Base-by-base conservation (phyloP, 768 basidiomycete genomes). In the Lactifluus hygrophoroides region DNA sequence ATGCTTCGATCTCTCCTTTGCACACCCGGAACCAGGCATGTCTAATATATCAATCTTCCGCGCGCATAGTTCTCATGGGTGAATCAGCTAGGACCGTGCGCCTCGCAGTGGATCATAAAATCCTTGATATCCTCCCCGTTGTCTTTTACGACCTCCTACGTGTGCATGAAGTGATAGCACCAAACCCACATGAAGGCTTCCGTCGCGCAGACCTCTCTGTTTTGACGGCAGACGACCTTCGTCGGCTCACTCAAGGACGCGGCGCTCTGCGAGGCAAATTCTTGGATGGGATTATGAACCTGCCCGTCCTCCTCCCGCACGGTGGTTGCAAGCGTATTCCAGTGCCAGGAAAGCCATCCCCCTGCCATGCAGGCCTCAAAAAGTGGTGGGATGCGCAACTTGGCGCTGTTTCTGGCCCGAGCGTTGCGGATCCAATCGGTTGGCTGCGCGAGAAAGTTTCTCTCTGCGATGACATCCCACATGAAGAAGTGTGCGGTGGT, bases 251-350 rank as follows among this genome's bases (percentile, higher is more conserved):
- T 9, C 61, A 59, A 34, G 61, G 61, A 5, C 57, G 57, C 17
- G 61, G 51, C 17, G 48, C 58, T 27, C 37, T 62, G 19, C 46
- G 51, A 19, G 51, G 57, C 35, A 54, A 53, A 54, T 60, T 60
- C 53, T 34, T 51, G 14, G 59, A 60, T n/a, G 42, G 49, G 8
- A 50, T 56, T 81, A 58, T 78, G 81, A 8, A 91, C 88, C 59
- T 96, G 86, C 47, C 79, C 79, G 2, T 93, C 95, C 50, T 97
- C 72, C 66, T 93, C 90, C 61, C 88, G 74, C 7, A 94, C 93
- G 10, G 95, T 91, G 21, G 91, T 90, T 25, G 83, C 75, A 66
- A 96, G 89, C 28, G 90, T 86, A 69, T 97, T 93, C 17, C 88
- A 86, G 21, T 83, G 81, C 16, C 78, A 69, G 61, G 52, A 44